phyloP scores from a whole-genome alignment of 2,329 filamentous ascomycete species.

The Westerdykella sp. region DNA sequence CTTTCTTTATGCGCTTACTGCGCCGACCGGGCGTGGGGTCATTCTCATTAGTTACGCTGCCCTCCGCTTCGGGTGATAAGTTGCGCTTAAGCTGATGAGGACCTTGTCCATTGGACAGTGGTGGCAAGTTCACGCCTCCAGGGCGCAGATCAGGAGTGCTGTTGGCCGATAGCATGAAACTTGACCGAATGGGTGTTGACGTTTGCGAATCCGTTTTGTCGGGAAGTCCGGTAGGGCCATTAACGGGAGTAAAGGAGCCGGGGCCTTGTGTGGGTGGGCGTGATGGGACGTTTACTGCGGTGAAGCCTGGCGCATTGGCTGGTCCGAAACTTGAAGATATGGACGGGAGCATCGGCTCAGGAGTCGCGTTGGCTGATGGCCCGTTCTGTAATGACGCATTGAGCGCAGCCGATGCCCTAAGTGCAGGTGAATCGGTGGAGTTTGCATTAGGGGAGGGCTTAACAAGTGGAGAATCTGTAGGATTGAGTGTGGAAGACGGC shows the following conservation, averaged over 20 bases:
- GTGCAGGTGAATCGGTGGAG: conserved; percentile 61
- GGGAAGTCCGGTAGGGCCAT: conserved; percentile 48
- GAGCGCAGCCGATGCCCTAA: conserved; percentile 51
- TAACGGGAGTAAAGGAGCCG: conserved; percentile 53
- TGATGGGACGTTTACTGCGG: conserved; percentile 54
- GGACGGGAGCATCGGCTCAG: conserved; percentile 53
- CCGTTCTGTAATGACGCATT: conserved; percentile 49
- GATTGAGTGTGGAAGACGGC: conserved; percentile 53
- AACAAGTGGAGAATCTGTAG: conserved; percentile 29
- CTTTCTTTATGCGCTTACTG: conserved; percentile 88
- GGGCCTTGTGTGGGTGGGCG: conserved; percentile 17
- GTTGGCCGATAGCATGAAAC: conserved; percentile 58
- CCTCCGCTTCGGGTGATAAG: conserved; percentile 47
- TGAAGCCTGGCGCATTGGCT: conserved; percentile 61
- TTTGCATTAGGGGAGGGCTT: conserved; percentile 31
- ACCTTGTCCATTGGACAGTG: conserved; percentile 46
- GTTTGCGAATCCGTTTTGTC: conserved; percentile 49
- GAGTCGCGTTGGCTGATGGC: conserved; percentile 18
- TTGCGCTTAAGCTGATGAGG: conserved; percentile 68
- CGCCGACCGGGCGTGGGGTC: conserved; percentile 54
- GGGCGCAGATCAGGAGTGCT: conserved; percentile 60
- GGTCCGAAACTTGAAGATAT: conserved; percentile 60
- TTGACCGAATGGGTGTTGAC: conserved; percentile 59
- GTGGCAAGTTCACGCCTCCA: conserved; percentile 42
- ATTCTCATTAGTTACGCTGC: conserved; percentile 54